These are phyloP conservation scores for Claviceps spartinae DNA, from an alignment of 2,329 filamentous ascomycete species.

Conservation along the genomic window DNA sequence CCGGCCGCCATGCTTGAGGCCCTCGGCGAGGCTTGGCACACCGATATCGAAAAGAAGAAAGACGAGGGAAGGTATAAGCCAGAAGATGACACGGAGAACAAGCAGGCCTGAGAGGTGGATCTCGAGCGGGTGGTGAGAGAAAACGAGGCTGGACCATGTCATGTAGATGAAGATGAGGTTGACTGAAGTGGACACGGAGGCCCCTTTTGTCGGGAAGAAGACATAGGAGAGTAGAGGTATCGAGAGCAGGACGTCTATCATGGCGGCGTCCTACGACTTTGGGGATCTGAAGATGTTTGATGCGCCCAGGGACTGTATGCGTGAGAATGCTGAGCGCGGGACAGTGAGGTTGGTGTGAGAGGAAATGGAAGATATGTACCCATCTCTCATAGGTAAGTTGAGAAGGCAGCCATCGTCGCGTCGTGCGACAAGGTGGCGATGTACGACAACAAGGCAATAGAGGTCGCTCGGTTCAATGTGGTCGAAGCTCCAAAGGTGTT, in stretches of 20 bases:
- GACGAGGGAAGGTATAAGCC: constrained; percentile 55
- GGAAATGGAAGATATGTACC: too few species aligned
- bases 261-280: constrained; percentile 2
- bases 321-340: too few species aligned
- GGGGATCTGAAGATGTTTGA: not conserved
- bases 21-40: constrained; percentile 53
- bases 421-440: too few species aligned
- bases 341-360: too few species aligned
- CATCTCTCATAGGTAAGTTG: too few species aligned
- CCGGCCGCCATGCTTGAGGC: constrained; percentile 53
- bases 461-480: too few species aligned
- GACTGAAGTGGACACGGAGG: constrained; percentile 63
- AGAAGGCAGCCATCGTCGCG: too few species aligned
- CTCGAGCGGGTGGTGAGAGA: constrained; percentile 60
- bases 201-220: constrained; percentile 39
- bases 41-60: constrained; percentile 62
- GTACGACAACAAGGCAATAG: too few species aligned
- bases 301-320: not conserved
- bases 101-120: constrained; percentile 63
- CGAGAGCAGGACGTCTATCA: constrained; percentile 55
- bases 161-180: constrained; percentile 84
- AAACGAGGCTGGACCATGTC: constrained; percentile 73
- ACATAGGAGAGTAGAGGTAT: constrained; percentile 60
- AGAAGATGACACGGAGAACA: constrained; percentile 54
- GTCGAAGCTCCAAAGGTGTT: too few species aligned